phyloP scores from a whole-genome alignment of 768 basidiomycete species.

The Rhizopogon vesiculosus region DNA sequence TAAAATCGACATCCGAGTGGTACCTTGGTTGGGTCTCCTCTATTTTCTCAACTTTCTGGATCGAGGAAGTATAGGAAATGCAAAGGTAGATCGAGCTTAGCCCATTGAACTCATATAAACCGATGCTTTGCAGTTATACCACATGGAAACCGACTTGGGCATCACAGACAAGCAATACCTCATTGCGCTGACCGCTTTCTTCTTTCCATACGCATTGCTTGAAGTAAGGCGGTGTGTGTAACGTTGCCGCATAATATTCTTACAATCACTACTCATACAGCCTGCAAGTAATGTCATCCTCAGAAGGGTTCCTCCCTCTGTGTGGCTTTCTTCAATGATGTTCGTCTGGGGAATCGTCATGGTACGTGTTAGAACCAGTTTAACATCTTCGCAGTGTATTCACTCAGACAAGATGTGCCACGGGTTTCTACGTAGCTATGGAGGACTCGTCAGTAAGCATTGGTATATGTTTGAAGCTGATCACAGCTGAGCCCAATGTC shows the following conservation, averaged over 20 bases:
- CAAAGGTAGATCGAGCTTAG: slow-evolving; percentile 42
- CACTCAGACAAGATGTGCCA: slow-evolving; percentile 46
- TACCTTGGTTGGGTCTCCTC: slow-evolving; percentile 73
- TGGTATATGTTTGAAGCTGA: not conserved
- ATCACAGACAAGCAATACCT: slow-evolving; percentile 64
- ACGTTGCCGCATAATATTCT: not conserved
- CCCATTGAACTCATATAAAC: not conserved
- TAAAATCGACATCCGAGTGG: slow-evolving; percentile 60
- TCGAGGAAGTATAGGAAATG: slow-evolving; percentile 63
- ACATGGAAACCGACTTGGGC: slow-evolving; percentile 49
- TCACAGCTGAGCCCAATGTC: not conserved
- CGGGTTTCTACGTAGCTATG: slow-evolving; percentile 56
- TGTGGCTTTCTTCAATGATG: slow-evolving; percentile 52
- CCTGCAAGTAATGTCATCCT: slow-evolving; percentile 61
- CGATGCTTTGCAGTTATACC: slow-evolving; percentile 42
- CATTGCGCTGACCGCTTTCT: slow-evolving; percentile 68
- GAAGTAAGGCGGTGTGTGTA: slow-evolving; percentile 40
- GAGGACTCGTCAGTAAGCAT: slow-evolving; percentile 53
- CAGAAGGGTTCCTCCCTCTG: slow-evolving; percentile 55
- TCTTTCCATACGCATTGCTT: slow-evolving; percentile 67
- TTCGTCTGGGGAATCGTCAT: slow-evolving; percentile 37
- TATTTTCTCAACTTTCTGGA: slow-evolving; percentile 75
- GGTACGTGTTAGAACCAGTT: slow-evolving; percentile 21
- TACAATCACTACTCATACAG: slow-evolving; percentile 24
- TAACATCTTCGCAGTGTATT: not conserved